These are phyloP conservation scores for Lolium perenne DNA, from an alignment of 176 grass and related monocot genomes.

Conservation along the genomic window DNA sequence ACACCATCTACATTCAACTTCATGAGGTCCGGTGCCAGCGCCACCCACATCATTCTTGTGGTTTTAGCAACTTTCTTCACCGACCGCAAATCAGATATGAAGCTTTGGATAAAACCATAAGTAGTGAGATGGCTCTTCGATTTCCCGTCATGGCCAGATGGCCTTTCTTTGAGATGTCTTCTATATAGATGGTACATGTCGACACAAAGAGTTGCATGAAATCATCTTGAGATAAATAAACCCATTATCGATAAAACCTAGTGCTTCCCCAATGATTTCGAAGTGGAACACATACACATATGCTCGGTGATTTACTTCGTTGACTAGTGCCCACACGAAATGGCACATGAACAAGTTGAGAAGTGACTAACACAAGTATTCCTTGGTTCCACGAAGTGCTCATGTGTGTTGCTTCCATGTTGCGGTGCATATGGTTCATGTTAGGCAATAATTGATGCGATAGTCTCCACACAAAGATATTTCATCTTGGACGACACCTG, in stretches of 20 bases:
- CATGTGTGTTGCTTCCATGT: not conserved
- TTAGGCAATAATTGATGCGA: not conserved
- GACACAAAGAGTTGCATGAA: not conserved
- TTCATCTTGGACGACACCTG: no score
- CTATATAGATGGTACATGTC: not conserved
- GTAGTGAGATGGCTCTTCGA: not conserved
- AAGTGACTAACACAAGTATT: not conserved
- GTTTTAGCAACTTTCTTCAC: not conserved
- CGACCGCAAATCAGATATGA: not conserved
- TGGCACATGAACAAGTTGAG: not conserved
- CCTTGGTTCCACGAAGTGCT: not conserved
- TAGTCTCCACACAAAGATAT: no score
- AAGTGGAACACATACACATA: not conserved
- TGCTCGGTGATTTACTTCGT: not conserved
- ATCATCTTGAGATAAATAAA: not conserved
- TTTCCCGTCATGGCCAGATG: not conserved
- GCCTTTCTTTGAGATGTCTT: not conserved
- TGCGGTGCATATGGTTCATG: not conserved
- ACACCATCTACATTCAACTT: not conserved
- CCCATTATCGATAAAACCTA: not conserved
- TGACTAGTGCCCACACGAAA: not conserved
- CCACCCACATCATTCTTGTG: not conserved
- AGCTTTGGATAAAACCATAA: not conserved
- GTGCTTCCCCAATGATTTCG: not conserved
- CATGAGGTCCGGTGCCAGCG: not conserved